Conservation (phyloP, 768 basidiomycete species). For the Kwoniella pini region DNA sequence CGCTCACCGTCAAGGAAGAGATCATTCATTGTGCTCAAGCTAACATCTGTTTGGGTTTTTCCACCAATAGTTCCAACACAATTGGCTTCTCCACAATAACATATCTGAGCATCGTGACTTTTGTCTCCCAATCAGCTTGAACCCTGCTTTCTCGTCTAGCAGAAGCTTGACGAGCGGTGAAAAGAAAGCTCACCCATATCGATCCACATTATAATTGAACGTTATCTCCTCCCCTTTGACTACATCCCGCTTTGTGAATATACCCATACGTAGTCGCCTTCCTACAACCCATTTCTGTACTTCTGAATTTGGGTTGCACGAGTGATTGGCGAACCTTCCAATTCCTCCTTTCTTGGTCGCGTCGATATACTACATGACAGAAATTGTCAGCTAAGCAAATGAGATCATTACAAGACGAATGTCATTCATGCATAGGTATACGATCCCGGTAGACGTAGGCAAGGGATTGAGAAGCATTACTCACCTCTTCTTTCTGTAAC, state of each 20-base stretch:
- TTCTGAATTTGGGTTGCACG: conserved; percentile 94
- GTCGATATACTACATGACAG: conserved; percentile 72
- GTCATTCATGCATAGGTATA: no score
- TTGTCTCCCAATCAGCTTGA: background rate
- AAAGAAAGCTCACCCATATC: conserved; percentile 75
- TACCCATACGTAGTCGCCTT: conserved; percentile 88
- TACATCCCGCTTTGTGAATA: conserved; percentile 79
- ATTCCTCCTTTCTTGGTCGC: conserved; percentile 96
- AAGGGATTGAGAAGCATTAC: conserved; percentile 34
- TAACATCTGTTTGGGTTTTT: conserved; percentile 93
- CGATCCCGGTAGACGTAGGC: no score
- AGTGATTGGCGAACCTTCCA: conserved; percentile 96
- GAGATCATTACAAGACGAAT: no score
- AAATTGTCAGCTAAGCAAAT: background rate
- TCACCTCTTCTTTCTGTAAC: conserved; percentile 94
- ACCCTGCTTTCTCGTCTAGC: background rate
- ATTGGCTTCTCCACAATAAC: conserved; percentile 92
- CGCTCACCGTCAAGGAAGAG: conserved; percentile 81
- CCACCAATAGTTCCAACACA: conserved; percentile 96
- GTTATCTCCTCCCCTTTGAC: conserved; percentile 83
- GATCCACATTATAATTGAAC: conserved; percentile 99
- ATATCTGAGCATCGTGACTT: conserved; percentile 90
- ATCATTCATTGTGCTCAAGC: conserved; percentile 79
- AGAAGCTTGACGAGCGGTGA: background rate
- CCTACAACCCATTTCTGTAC: conserved; percentile 98